Percentiles rank a stretch among this genome's conserved stretches.
phyloP scores from a whole-genome alignment of 805 yeast species.

The Saccharomycopsis oosterbeekiorum region DNA sequence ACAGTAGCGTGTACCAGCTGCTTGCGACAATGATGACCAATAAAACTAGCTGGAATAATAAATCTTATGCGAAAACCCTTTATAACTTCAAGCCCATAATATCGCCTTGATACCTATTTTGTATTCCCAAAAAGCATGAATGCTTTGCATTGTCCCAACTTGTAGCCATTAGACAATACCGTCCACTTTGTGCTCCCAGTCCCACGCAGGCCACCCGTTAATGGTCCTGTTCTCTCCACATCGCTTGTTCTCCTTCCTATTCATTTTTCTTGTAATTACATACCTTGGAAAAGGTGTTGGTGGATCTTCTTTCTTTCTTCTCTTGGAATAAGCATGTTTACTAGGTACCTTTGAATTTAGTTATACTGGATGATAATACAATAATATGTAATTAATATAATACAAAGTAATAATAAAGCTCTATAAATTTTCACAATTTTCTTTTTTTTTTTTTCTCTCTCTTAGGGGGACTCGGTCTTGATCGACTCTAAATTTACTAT shows the following conservation, averaged over 20 bases:
- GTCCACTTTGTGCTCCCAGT: no score
- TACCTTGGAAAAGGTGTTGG: slow-evolving; percentile 98
- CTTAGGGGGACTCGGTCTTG: not conserved
- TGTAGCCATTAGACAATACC: no score
- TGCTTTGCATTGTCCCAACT: no score
- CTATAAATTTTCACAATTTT: not conserved
- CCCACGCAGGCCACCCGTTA: no score
- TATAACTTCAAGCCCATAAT: no score
- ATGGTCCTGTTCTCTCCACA: not conserved
- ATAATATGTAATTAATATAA: not conserved
- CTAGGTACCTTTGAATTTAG: not conserved
- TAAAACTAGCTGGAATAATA: no score
- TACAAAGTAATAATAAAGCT: not conserved
- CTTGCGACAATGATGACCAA: no score
- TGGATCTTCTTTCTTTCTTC: slow-evolving; percentile 99
- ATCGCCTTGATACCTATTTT: no score
- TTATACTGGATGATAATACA: not conserved
- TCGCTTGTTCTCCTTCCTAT: not conserved
- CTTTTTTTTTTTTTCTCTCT: not conserved
- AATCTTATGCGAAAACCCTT: no score
- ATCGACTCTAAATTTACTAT: not conserved
- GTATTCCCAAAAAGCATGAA: no score
- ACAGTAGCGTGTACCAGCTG: no score
- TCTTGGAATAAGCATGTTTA: slow-evolving; percentile 95
- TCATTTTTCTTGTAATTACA: slow-evolving; percentile 28